Base-by-base conservation (phyloP, 768 basidiomycete species). In the Hygrocybe coccinea region DNA sequence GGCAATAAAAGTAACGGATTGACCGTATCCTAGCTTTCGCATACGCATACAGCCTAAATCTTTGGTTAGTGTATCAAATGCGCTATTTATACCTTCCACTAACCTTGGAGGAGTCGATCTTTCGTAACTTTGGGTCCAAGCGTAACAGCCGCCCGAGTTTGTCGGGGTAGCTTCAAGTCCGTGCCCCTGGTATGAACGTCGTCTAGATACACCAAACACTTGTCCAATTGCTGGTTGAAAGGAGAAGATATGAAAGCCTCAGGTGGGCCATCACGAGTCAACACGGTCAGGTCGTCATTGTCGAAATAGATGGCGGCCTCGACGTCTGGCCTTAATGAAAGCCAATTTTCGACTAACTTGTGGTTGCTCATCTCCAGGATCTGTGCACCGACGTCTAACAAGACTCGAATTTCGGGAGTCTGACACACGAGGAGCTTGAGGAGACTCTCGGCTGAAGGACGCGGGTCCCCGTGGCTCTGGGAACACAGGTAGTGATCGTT, bases 331-430 rank as follows among this genome's bases (percentile, higher is more conserved):
- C 60, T 58, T 21, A 65, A 45, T 15, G 50, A 55, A 3, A 83
- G 63, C 82, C 81, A 83, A 2, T 60, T 41, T 17, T 52, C 36
- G 2, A 70, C 77, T 4, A 83, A 50, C 22, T 77, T 66, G 2
- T 60, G 34, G 56, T 80, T 83, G 21, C 69, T 63, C 54, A 80
- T 65, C 43, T 83, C 80, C 8, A 83, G 65, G 66, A 83, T 77
- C 57, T 83, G 81, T 0, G 81, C 81, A 2, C 81, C 82, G 11
- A 83, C 80, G 43, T 83, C 81, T 14, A 83, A 64, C 17, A 83
- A 63, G 5, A 82, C 79, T 21, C 69, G 70, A 24, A 82, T 68
- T n/a, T 67, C 62, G 3, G 73, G 75, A 1, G 52, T 52, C 57
- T 78, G 71, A 0, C 54, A n/a, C 10, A 70, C 67, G 3, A 83